Base-by-base conservation (phyloP, 1,284 basidiomycete species). In the Apiotrichum akiyoshidainum region DNA sequence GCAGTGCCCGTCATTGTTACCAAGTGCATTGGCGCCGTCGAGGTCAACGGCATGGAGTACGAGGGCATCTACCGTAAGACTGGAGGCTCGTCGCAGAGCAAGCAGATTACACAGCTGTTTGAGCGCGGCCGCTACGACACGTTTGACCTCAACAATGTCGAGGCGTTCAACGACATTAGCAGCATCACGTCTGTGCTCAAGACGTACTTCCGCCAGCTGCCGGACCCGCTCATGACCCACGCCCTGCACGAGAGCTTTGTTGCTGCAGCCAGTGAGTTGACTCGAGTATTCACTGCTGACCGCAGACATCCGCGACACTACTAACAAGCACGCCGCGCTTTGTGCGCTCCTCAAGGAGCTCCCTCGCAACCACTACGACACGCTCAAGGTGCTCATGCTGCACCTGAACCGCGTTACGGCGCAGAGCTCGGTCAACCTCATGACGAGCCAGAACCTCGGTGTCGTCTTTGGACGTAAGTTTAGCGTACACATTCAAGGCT, bases 401-500 rank as follows among this genome's bases (percentile, higher is more conserved):
- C 96, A 99, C 79, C 80, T 99, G 34, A 80, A 94, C 65, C 90
- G 92, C 57, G 83, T 95, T 31, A 85, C 85, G 68, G 81, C 86
- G 57, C 81, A 82, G 41, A 84, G 83, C 57, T 85, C 86, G 26
- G 81, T 82, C 59, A 99, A 99, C 76, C 82, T 93, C 54, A 99
- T 99, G 96, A 92, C 87, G 52, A 87, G 92, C 5, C 85, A 92
- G 64, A 99, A 99, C 70, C 80, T 99, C 21, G 96, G 96, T n/a
- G 92, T 98, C n/a, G 93, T 99, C 45, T 98, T 99, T 80, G 96
- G 96, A 66, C 95, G 93, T 97, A 77, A 81, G 92, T 87, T 12
- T 19, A 31, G n/a, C 37, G 26, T 8, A 9, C 19, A n/a, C 7
- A 16, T 33, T 22, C 6, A 31, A 31, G 26, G 44, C 56, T 55